Conservation (phyloP, 768 basidiomycete genomes). For the Fibroporia radiculosa region DNA sequence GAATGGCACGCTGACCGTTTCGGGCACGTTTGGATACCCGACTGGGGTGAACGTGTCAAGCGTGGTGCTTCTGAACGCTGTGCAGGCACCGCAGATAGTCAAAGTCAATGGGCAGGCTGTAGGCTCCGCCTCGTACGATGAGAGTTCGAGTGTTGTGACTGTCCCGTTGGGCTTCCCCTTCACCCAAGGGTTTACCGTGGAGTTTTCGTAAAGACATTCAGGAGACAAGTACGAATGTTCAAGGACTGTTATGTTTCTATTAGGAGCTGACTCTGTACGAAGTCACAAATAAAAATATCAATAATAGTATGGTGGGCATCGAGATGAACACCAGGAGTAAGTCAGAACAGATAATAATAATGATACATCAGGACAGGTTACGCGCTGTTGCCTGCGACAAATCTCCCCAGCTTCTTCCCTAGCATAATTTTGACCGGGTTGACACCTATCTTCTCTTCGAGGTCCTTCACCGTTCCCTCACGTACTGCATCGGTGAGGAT, state of each 20-base stretch:
- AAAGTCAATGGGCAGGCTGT: slow-evolving; percentile 14
- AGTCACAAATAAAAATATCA: too few species aligned
- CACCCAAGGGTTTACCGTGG: slow-evolving; percentile 26
- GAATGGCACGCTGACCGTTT: slow-evolving; percentile 20
- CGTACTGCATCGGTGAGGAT: too few species aligned
- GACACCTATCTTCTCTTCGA: neutral
- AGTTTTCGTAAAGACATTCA: slow-evolving; percentile 4
- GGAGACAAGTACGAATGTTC: neutral
- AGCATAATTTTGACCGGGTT: neutral
- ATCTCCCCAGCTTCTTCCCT: neutral
- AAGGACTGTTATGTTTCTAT: too few species aligned
- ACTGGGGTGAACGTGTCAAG: slow-evolving; percentile 25
- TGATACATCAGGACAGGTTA: too few species aligned
- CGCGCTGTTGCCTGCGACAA: too few species aligned
- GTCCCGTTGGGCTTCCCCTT: slow-evolving; percentile 34
- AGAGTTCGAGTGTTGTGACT: slow-evolving; percentile 33
- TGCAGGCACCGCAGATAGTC: slow-evolving; percentile 15
- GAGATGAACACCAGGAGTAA: too few species aligned
- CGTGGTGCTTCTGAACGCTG: slow-evolving; percentile 27
- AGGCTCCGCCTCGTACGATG: slow-evolving; percentile 28
- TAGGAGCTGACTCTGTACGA: too few species aligned
- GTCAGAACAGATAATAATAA: too few species aligned
- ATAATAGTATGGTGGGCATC: too few species aligned
- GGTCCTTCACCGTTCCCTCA: neutral
- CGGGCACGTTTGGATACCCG: slow-evolving; percentile 23